A percentile compares a stretch with the other conserved stretches of the same genome.
Evolutionary conservation across 164 flowering plant species (phyloP).

Genomic region (Tetrastigma voinierianum): DNA sequence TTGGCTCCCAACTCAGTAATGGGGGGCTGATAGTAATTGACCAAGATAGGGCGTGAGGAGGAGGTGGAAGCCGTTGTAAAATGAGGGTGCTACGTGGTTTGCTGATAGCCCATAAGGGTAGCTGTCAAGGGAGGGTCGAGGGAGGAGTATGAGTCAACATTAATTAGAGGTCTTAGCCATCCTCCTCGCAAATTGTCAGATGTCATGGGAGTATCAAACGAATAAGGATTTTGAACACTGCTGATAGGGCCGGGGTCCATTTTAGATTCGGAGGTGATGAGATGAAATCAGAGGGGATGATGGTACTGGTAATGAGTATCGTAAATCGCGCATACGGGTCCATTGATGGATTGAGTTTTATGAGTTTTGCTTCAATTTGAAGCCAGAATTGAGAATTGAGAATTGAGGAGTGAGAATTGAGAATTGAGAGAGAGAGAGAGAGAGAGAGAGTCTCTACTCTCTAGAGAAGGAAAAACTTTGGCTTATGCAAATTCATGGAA

Average conservation of each 20-base stretch:
- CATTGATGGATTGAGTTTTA: neutral
- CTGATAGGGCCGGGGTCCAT: neutral
- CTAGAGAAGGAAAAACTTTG: too few species aligned
- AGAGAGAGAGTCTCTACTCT: neutral
- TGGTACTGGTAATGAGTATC: neutral
- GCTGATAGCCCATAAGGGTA: too few species aligned
- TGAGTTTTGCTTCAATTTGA: neutral
- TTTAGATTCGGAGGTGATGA: neutral
- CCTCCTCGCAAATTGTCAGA: neutral
- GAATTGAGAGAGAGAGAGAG: too few species aligned
- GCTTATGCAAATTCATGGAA: neutral
- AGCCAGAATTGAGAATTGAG: neutral
- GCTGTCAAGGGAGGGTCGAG: too few species aligned
- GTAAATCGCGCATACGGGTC: slow-evolving; percentile 2
- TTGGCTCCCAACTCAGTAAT: neutral
- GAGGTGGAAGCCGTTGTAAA: too few species aligned
- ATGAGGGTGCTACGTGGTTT: too few species aligned
- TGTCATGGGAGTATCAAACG: neutral
- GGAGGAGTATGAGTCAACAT: slow-evolving; percentile 1
- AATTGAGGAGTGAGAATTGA: too few species aligned
- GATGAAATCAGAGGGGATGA: neutral
- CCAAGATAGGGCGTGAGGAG: neutral
- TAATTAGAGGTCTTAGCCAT: neutral
- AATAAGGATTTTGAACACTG: neutral
- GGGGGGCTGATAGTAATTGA: neutral